A percentile compares a stretch with the other conserved stretches of the same genome.
Evolutionary conservation across 2,329 filamentous ascomycete genomes (phyloP).

Genomic region (Bipolaris victoriae): DNA sequence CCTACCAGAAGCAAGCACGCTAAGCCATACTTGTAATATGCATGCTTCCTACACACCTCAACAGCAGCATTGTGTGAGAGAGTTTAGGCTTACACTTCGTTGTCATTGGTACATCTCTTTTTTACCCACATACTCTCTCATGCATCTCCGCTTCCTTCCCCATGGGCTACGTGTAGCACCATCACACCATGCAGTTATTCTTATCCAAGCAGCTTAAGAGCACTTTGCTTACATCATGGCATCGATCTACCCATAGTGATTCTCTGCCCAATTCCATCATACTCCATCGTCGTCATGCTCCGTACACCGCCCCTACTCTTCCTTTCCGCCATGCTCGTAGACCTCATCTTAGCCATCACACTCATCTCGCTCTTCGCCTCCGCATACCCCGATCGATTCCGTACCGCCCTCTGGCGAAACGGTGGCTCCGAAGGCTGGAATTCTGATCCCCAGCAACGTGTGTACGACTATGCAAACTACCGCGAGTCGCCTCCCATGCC

Average conservation of each 20-base stretch:
- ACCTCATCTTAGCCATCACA: slow-evolving; percentile 11
- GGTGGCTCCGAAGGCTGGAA: slow-evolving; percentile 26
- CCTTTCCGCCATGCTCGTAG: slow-evolving; percentile 8
- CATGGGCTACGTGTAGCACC: too few relatives aligned
- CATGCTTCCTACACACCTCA: neutral
- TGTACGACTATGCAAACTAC: slow-evolving; percentile 29
- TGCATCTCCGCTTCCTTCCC: neutral
- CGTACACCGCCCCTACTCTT: neutral
- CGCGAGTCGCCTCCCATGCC: slow-evolving; percentile 20
- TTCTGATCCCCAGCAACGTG: slow-evolving; percentile 24
- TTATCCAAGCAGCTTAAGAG: neutral
- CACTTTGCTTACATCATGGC: neutral
- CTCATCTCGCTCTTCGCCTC: slow-evolving; percentile 18
- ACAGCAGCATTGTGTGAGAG: neutral
- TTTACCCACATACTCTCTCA: neutral
- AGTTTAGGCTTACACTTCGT: neutral
- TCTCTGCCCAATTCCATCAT: too few relatives aligned
- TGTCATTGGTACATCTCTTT: neutral
- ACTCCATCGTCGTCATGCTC: neutral
- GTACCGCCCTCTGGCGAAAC: slow-evolving; percentile 17
- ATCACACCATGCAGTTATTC: neutral
- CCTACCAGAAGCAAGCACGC: neutral
- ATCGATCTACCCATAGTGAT: neutral
- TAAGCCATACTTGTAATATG: neutral
- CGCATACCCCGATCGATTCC: slow-evolving; percentile 16